A percentile compares a stretch with the other conserved stretches of the same genome.
These are phyloP conservation scores for Daldinia sp. DNA, from an alignment of 2,329 filamentous ascomycete species.

Conservation along the genomic window DNA sequence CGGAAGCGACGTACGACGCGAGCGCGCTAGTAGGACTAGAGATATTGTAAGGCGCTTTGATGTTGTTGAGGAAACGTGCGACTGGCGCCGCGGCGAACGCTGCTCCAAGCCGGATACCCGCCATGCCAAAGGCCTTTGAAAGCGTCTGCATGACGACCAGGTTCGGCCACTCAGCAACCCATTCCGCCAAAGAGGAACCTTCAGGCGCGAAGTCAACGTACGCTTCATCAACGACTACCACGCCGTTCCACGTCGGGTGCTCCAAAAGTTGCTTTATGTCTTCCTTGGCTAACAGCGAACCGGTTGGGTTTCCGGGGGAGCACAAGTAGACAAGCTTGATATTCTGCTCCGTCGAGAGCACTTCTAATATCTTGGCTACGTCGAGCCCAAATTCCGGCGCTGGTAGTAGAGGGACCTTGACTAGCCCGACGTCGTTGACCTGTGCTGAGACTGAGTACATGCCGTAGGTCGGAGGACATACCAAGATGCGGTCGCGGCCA, in stretches of 20 bases:
- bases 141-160: slow-evolving; percentile 98
- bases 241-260: slow-evolving; percentile 93
- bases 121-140: slow-evolving; percentile 97
- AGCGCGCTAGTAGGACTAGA: slow-evolving; percentile 87
- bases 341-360: slow-evolving; percentile 68
- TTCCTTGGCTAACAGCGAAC: slow-evolving; percentile 78
- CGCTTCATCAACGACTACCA: slow-evolving; percentile 93
- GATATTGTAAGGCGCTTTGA: slow-evolving; percentile 98
- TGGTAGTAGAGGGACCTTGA: slow-evolving; percentile 84
- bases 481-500: slow-evolving; percentile 88
- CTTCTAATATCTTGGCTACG: slow-evolving; percentile 73
- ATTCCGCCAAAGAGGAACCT: slow-evolving; percentile 85
- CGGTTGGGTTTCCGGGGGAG: slow-evolving; percentile 95
- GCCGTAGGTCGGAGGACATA: slow-evolving; percentile 96
- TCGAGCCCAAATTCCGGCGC: slow-evolving; percentile 81
- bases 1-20: slow-evolving; percentile 77
- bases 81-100: slow-evolving; percentile 83
- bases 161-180: slow-evolving; percentile 93
- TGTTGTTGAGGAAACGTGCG: slow-evolving; percentile 83
- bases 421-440: slow-evolving; percentile 89
- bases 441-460: slow-evolving; percentile 97
- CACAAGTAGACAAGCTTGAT: slow-evolving; percentile 95
- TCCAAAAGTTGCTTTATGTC: slow-evolving; percentile 80
- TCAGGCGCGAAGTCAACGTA: slow-evolving; percentile 93
- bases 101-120: slow-evolving; percentile 89